Percentiles rank a stretch among this genome's conserved stretches.
phyloP scores from a whole-genome alignment of 2,329 filamentous ascomycete species.

The Stylonectria norvegica region DNA sequence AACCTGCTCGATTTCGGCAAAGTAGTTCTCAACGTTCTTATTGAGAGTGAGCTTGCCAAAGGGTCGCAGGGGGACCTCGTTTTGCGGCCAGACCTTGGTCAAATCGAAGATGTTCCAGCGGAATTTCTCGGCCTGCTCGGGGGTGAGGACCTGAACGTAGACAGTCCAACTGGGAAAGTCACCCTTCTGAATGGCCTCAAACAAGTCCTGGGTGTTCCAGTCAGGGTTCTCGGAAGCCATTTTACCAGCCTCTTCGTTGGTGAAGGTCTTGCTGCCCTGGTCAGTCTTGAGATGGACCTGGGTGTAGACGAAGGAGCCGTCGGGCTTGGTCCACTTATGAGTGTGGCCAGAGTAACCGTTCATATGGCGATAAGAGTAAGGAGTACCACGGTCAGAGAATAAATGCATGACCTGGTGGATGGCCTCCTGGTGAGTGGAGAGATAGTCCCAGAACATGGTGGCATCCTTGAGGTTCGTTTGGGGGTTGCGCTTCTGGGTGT shows the following conservation, averaged over 20 bases:
- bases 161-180: constrained; percentile 62
- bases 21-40: constrained; percentile 60
- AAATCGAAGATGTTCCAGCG: constrained; percentile 67
- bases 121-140: constrained; percentile 59
- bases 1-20: constrained; percentile 63
- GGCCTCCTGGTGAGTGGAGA: constrained; percentile 59
- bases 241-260: constrained; percentile 52
- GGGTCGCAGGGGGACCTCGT: constrained; percentile 61
- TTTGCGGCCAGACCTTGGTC: constrained; percentile 69
- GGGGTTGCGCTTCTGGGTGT: constrained; percentile 74
- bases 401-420: constrained; percentile 50
- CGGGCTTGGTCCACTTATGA: constrained; percentile 62
- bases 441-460: constrained; percentile 52
- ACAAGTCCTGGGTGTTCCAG: constrained; percentile 61
- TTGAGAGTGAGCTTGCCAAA: constrained; percentile 67
- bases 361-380: constrained; percentile 63
- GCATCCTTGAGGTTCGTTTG: constrained; percentile 68
- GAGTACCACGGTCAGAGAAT: constrained; percentile 64
- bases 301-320: constrained; percentile 63
- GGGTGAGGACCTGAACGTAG: constrained; percentile 62
- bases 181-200: constrained; percentile 57
- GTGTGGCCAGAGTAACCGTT: constrained; percentile 67
- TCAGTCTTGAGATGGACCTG: constrained; percentile 63
- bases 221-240: constrained; percentile 58
- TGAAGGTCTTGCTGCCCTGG: constrained; percentile 60